Base-by-base conservation (phyloP, 1,284 basidiomycete genomes). In the Coriolopsis trogii region DNA sequence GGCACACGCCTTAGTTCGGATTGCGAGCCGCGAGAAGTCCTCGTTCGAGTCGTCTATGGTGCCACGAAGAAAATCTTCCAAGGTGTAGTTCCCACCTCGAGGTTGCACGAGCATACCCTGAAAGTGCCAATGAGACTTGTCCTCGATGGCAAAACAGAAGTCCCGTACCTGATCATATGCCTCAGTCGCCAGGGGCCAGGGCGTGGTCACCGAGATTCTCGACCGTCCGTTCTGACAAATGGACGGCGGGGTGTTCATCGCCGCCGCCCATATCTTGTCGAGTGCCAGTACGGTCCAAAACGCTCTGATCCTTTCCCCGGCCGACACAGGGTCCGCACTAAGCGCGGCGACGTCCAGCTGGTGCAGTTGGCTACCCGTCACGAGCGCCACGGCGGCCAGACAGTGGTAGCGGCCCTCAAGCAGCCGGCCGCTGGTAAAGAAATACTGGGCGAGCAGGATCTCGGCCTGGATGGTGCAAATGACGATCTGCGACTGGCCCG, bases 201-300 rank as follows among this genome's bases (percentile, higher is more conserved):
- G 70, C 13, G 71, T 70, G 46, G 74, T 72, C 39, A 75, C 61
- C 15, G 49, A 56, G 30, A 63, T 56, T 20, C 62, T 58, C 12
- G 63, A 29, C 15, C 59, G 56, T 34, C 57, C 54, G 37, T 64
- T 54, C 23, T 63, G 60, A 37, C 64, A 53, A 36, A 71, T 46
- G 13, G 63, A 62, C 20, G 70, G 62, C 0, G 72, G 69, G 0
- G 68, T 58, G 20, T 68, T 71, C 41, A 72, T 65, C 4, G 67
- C 70, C 4, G 69, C 65, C 4, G 69, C 58, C 71, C 74, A 76
- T 28, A 65, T 70, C 42, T 71, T 72, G 58, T 75, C 74, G 20
- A 77, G 52, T 8, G 65, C 64, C n/a, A 71, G 65, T 0, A 73
- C 71, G 7, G 70, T 67, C 78, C 78, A 80, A 55, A 77, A 78